phyloP scores from a whole-genome alignment of 2,329 filamentous ascomycete genomes.

The Trichoderma guizhouense region DNA sequence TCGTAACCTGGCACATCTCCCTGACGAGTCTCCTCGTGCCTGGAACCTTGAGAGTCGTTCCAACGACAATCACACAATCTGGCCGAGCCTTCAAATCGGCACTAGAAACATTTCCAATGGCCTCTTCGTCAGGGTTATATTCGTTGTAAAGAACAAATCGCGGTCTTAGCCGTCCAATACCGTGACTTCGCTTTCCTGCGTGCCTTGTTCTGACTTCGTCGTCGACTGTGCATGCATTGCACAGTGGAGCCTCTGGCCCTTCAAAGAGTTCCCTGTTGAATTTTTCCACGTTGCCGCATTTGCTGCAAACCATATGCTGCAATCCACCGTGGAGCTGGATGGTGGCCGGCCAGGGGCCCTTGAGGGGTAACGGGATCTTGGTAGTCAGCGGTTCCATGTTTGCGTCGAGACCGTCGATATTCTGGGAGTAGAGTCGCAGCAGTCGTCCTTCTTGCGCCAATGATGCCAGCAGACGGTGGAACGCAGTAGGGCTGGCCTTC shows the following conservation, averaged over 20 bases:
- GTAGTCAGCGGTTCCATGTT: constrained; percentile 76
- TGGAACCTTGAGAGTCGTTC: constrained; percentile 92
- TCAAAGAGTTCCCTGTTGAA: constrained; percentile 80
- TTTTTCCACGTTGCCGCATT: constrained; percentile 73
- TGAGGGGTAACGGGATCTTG: constrained; percentile 72
- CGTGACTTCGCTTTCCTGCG: constrained; percentile 86
- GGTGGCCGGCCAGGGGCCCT: constrained; percentile 89
- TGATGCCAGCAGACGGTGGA: constrained; percentile 91
- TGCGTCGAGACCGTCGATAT: constrained; percentile 93
- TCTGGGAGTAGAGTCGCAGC: constrained; percentile 90
- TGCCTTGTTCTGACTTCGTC: constrained; percentile 72
- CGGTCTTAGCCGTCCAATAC: constrained; percentile 83
- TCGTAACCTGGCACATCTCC: constrained; percentile 85
- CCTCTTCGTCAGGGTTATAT: constrained; percentile 92
- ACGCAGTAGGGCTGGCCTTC: constrained; percentile 75
- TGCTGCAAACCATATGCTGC: constrained; percentile 94
- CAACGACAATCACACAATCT: constrained; percentile 90
- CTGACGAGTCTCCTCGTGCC: constrained; percentile 85
- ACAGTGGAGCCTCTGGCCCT: constrained; percentile 79
- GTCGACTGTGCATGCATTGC: constrained; percentile 67
- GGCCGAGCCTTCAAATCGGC: constrained; percentile 82
- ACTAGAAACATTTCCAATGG: constrained; percentile 85
- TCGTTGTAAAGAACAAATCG: constrained; percentile 98
- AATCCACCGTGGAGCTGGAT: constrained; percentile 92
- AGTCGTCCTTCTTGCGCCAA: constrained; percentile 83